Percentiles rank a stretch among this genome's conserved stretches.
Conservation (phyloP, 1,139 yeast genomes). For the Sugiyamaella pinicola region DNA sequence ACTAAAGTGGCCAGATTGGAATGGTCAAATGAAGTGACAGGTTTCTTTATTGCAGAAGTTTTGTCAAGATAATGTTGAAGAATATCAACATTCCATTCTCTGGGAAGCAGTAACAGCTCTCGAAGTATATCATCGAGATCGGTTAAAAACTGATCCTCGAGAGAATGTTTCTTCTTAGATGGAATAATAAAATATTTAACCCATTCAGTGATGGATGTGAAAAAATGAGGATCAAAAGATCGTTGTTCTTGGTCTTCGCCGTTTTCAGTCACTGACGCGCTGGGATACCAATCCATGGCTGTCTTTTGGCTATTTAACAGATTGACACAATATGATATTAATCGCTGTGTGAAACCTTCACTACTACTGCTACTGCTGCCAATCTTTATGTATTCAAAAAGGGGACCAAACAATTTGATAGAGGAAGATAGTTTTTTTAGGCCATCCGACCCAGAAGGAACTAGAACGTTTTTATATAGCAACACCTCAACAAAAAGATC, state of each 20-base stretch:
- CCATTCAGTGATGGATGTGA: slow-evolving; percentile 17
- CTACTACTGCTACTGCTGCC: slow-evolving; percentile 16
- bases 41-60: not conserved
- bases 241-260: not conserved
- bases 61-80: slow-evolving; percentile 17
- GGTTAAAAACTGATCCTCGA: not conserved
- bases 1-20: slow-evolving; percentile 10
- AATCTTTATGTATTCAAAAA: slow-evolving; percentile 28
- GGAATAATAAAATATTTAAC: slow-evolving; percentile 14
- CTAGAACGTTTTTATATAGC: slow-evolving; percentile 36
- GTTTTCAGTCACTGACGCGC: not conserved
- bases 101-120: slow-evolving; percentile 6
- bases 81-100: slow-evolving; percentile 25
- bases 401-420: slow-evolving; percentile 32
- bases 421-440: slow-evolving; percentile 22
- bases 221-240: slow-evolving; percentile 13
- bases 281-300: slow-evolving; percentile 12
- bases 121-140: slow-evolving; percentile 14
- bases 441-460: slow-evolving; percentile 32
- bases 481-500: slow-evolving; percentile 34
- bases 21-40: not conserved
- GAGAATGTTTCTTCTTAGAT: slow-evolving; percentile 6
- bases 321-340: slow-evolving; percentile 27
- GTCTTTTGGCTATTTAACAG: slow-evolving; percentile 22
- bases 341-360: slow-evolving; percentile 27